Evolutionary conservation across 2,329 filamentous ascomycete genomes (phyloP).

Genomic region (Aureobasidium uvarum): DNA sequence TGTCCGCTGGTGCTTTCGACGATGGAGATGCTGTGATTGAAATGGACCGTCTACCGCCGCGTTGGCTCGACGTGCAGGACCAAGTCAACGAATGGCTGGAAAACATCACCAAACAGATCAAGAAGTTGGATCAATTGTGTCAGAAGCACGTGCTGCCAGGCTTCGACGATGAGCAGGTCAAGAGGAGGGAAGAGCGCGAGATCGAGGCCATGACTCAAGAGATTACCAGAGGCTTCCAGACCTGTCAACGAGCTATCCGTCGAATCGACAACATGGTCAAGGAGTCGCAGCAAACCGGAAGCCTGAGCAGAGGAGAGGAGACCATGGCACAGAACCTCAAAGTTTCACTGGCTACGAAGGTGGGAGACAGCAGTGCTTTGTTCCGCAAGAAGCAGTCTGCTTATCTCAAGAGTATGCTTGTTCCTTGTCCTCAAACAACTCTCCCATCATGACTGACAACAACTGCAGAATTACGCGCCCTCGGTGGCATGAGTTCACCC

Average conservation of each 20-base stretch:
- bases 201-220: slow-evolving; percentile 89
- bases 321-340: slow-evolving; percentile 96
- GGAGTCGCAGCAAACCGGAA: slow-evolving; percentile 70
- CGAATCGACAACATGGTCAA: slow-evolving; percentile 82
- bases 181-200: slow-evolving; percentile 79
- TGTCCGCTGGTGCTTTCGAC: slow-evolving; percentile 69
- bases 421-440: slow-evolving; percentile 40
- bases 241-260: slow-evolving; percentile 86
- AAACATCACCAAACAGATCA: slow-evolving; percentile 77
- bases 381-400: slow-evolving; percentile 98
- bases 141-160: slow-evolving; percentile 96
- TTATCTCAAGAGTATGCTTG: slow-evolving; percentile 78
- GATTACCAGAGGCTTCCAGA: slow-evolving; percentile 85
- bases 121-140: slow-evolving; percentile 85
- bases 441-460: slow-evolving; percentile 42
- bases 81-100: slow-evolving; percentile 82
- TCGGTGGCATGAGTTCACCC: slow-evolving; percentile 51
- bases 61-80: slow-evolving; percentile 94
- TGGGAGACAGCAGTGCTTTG: slow-evolving; percentile 85
- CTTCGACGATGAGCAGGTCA: slow-evolving; percentile 92
- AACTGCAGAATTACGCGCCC: slow-evolving; percentile 42
- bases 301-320: slow-evolving; percentile 79
- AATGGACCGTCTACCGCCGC: slow-evolving; percentile 93
- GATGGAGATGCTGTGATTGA: slow-evolving; percentile 95
- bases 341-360: slow-evolving; percentile 79